Percentiles rank a stretch among this genome's conserved stretches.
Conservation (phyloP, 306 rosid species). For the Dicorynia guianensis region DNA sequence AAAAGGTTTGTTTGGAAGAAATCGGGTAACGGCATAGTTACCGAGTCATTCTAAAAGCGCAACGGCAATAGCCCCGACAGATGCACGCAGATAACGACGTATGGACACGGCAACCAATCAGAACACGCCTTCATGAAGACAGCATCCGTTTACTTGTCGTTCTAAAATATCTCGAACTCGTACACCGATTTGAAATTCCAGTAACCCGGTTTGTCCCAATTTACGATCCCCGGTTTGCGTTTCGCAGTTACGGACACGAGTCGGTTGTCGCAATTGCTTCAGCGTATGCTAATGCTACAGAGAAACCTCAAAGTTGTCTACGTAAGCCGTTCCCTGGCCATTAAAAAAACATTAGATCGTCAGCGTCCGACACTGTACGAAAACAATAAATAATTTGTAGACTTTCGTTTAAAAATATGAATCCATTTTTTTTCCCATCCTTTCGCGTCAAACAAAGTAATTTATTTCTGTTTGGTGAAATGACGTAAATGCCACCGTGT, state of each 20-base stretch:
- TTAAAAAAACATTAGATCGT: slow-evolving; percentile 25
- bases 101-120: slow-evolving; percentile 51
- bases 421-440: slow-evolving; percentile 5
- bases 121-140: slow-evolving; percentile 11
- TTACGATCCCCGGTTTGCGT: slow-evolving; percentile 49
- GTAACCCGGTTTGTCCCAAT: slow-evolving; percentile 50
- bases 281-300: too few species aligned
- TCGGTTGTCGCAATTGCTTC: slow-evolving; percentile 27
- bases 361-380: slow-evolving; percentile 33
- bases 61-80: slow-evolving; percentile 20
- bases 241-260: slow-evolving; percentile 47
- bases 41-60: slow-evolving; percentile 49
- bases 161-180: slow-evolving; percentile 13
- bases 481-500: slow-evolving; percentile 37
- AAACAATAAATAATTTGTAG: not conserved
- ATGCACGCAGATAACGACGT: slow-evolving; percentile 46
- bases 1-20: slow-evolving; percentile 54
- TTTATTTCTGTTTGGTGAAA: slow-evolving; percentile 14
- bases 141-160: slow-evolving; percentile 33
- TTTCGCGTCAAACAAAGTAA: slow-evolving; percentile 34
- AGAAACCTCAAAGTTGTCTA: slow-evolving; percentile 41
- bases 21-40: slow-evolving; percentile 59
- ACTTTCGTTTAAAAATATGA: not conserved
- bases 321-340: slow-evolving; percentile 54
- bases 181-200: slow-evolving; percentile 58